Evolutionary conservation across 2,329 filamentous ascomycete genomes (phyloP).

Genomic region (Ophiostoma ulmi): DNA sequence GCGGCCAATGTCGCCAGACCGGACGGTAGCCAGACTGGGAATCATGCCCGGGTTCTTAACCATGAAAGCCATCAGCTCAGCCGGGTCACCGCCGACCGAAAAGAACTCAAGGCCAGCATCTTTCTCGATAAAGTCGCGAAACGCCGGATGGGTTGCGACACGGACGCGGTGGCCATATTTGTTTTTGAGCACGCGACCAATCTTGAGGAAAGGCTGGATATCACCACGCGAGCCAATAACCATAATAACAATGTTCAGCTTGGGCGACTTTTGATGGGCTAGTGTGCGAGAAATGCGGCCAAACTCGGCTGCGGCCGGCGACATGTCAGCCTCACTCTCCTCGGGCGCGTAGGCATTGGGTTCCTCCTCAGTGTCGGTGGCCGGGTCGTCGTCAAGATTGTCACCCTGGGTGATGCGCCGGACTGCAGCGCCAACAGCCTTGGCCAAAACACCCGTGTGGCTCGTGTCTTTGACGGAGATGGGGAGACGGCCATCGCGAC

Average conservation of each 20-base stretch:
- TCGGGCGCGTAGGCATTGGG: slow-evolving; percentile 1
- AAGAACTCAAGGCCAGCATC: slow-evolving; percentile 75
- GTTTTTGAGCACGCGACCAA: slow-evolving; percentile 67
- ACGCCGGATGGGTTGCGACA: slow-evolving; percentile 73
- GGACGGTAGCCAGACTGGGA: slow-evolving; percentile 66
- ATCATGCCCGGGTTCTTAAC: slow-evolving; percentile 78
- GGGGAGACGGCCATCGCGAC: slow-evolving; percentile 62
- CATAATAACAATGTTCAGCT: slow-evolving; percentile 75
- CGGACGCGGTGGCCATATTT: slow-evolving; percentile 69
- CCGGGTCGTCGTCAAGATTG: not conserved
- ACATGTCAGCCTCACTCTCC: slow-evolving; percentile 14
- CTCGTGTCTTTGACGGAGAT: slow-evolving; percentile 68
- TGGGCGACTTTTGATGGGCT: slow-evolving; percentile 39
- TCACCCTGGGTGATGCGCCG: slow-evolving; percentile 42
- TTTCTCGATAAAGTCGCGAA: slow-evolving; percentile 68
- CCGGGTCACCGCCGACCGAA: slow-evolving; percentile 70
- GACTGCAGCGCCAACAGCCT: slow-evolving; percentile 62
- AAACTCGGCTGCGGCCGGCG: slow-evolving; percentile 28
- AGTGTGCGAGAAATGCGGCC: slow-evolving; percentile 21
- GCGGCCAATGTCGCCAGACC: slow-evolving; percentile 65
- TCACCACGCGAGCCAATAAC: slow-evolving; percentile 77
- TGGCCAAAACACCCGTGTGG: slow-evolving; percentile 66
- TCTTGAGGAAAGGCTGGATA: slow-evolving; percentile 71
- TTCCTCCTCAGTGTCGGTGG: slow-evolving; percentile 11
- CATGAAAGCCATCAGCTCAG: slow-evolving; percentile 84